A percentile compares a stretch with the other conserved stretches of the same genome.
These are phyloP conservation scores for Coelastrella sp. DNA, from an alignment of 139 green algal genomes.

Conservation along the genomic window DNA sequence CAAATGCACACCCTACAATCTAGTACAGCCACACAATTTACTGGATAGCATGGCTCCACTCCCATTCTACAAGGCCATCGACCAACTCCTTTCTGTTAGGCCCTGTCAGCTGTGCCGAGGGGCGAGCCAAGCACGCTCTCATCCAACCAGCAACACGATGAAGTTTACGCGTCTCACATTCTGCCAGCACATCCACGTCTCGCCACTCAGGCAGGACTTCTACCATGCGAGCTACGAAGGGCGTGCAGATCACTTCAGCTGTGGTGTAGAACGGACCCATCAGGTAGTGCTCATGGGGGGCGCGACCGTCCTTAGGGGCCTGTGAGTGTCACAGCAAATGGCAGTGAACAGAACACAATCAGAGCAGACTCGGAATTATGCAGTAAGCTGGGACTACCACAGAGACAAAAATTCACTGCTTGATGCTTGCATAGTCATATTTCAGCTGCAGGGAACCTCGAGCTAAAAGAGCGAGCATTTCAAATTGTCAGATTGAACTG, in stretches of 20 bases:
- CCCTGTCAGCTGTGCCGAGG: constrained; percentile 8
- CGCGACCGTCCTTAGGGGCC: not conserved
- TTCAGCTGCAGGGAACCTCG: no score
- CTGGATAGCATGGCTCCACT: constrained; percentile 50
- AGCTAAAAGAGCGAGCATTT: no score
- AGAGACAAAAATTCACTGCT: no score
- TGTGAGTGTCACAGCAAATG: no score
- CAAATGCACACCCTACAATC: not conserved
- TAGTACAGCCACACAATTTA: not conserved
- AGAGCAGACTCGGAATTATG: no score
- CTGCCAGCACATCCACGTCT: constrained; percentile 39
- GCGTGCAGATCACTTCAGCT: constrained; percentile 34
- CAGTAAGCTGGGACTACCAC: no score
- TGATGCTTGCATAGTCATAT: no score
- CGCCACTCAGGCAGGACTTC: constrained; percentile 48
- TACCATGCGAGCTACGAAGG: constrained; percentile 41
- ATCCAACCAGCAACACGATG: constrained; percentile 41
- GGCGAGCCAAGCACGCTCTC: constrained; percentile 30
- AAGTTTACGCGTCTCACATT: not conserved
- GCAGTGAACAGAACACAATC: no score
- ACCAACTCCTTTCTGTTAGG: constrained; percentile 29
- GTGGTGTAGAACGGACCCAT: constrained; percentile 48
- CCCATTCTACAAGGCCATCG: constrained; percentile 36
- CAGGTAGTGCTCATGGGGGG: constrained; percentile 37
- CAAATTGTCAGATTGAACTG: no score